Base-by-base conservation (phyloP, 225 moss, liverwort and hornwort species). In the Bryum argenteum region DNA sequence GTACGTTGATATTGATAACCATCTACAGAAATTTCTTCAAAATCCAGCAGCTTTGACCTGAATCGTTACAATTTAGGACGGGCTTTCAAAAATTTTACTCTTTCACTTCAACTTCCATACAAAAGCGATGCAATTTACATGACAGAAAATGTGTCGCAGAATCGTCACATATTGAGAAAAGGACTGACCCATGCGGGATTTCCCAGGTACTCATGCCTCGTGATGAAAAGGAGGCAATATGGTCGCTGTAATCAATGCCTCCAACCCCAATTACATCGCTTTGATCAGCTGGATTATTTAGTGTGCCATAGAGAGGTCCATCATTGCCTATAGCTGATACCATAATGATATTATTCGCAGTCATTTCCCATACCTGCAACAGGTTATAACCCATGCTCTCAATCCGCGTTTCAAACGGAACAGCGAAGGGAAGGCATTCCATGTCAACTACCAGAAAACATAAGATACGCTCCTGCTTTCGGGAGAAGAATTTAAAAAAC, bases 201-300 rank as follows among this genome's bases (percentile, higher is more conserved):
- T 96, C 96, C 96, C 96, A 96, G 48, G 96, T 96, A 74, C 93
- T 96, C 96, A 96, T 96, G 62, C 96, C 93, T 43, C 93, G 91
- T 28, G 96, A 96, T 54, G 96, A 96, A 73, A 96, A 96, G 41
- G 93, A 91, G 57, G 96, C 96, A 71, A 96, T 96, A 68, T 93
- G 93, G 77, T 96, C 89, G 70, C 88, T 93, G 78, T 96, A 93
- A 77, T 96, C 96, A 67, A 96, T 96, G 61, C 93, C 96, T 67
- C 96, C 96, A 52, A 96, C 96, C 18, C 91, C 96, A 77, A 96
- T 96, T n/a, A 96, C 93, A 56, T 96, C 96, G 78, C 96, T 96
- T 57, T 93, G 96, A 81, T 96, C 96, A 74, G 96, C 96, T 69
- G 96, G 96, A 76, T 96, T 96, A 68, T 96, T 96, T 28, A 96